phyloP scores from a whole-genome alignment of 768 basidiomycete genomes.

The Trametes coccinea region DNA sequence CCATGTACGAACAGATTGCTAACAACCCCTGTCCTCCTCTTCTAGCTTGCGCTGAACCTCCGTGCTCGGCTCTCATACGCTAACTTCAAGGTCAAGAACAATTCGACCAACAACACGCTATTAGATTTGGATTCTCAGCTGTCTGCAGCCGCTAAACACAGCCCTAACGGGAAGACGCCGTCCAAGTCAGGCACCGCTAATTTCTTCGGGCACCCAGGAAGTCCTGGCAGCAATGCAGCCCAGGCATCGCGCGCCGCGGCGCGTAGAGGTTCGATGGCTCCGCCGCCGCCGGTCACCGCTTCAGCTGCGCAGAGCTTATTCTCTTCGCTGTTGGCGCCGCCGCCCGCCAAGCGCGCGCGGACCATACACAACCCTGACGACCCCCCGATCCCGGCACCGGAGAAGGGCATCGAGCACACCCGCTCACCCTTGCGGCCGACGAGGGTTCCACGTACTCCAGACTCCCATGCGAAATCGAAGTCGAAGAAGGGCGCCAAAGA shows the following conservation, averaged over 20 bases:
- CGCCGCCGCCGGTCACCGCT: constrained; percentile 34
- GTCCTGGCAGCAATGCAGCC: constrained; percentile 49
- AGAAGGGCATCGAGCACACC: constrained; percentile 25
- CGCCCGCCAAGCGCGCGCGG: constrained; percentile 72
- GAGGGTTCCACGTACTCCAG: constrained; percentile 25
- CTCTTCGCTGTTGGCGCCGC: constrained; percentile 72
- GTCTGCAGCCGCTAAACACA: constrained; percentile 41
- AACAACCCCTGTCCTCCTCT: constrained; percentile 26
- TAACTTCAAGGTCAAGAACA: constrained; percentile 79
- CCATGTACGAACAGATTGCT: background rate
- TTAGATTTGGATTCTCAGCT: constrained; percentile 69
- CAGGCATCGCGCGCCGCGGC: constrained; percentile 31
- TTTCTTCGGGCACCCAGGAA: constrained; percentile 54
- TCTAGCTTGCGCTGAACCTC: constrained; percentile 77
- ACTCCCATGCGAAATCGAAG: constrained; percentile 22
- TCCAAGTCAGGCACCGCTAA: constrained; percentile 32
- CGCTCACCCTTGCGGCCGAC: constrained; percentile 27
- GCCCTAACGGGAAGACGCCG: constrained; percentile 26
- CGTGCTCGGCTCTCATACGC: constrained; percentile 82
- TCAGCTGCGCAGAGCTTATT: constrained; percentile 63
- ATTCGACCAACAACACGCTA: constrained; percentile 63
- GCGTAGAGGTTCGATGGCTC: constrained; percentile 32
- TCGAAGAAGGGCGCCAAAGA: constrained; percentile 28
- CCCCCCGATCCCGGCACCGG: constrained; percentile 61
- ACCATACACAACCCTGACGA: constrained; percentile 77